phyloP scores from a whole-genome alignment of 306 rosid species.

The Casuarina equisetifolia region DNA sequence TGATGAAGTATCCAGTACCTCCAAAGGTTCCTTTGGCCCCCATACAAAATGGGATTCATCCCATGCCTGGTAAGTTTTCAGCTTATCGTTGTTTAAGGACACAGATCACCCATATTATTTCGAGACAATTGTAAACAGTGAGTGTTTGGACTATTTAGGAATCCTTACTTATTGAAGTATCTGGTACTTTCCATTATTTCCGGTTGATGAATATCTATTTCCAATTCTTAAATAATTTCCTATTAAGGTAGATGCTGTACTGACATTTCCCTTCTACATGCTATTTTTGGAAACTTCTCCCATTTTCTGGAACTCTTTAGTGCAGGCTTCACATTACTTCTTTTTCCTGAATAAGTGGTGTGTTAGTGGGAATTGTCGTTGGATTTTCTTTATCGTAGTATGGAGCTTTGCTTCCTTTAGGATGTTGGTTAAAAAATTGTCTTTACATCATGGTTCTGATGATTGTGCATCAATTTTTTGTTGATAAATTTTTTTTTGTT shows the following conservation, averaged over 20 bases:
- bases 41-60: constrained; percentile 94
- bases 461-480: background rate
- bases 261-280: background rate
- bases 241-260: background rate
- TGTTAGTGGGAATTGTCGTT: background rate
- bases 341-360: background rate
- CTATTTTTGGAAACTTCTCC: background rate
- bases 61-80: constrained; percentile 83
- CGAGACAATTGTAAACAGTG: constrained; percentile 5
- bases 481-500: background rate
- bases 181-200: background rate
- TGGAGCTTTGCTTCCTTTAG: background rate
- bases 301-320: background rate
- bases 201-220: background rate
- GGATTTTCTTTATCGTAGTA: background rate
- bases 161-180: constrained; percentile 6
- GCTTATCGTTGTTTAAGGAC: constrained; percentile 22
- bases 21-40: constrained; percentile 95
- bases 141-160: constrained; percentile 14
- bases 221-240: background rate
- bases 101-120: constrained; percentile 1
- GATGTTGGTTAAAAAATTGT: background rate
- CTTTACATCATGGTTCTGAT: background rate
- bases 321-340: background rate
- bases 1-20: constrained; percentile 70